A percentile compares a stretch with the other conserved stretches of the same genome.
These are phyloP conservation scores for Protomyces inundatus DNA, from an alignment of 1,139 yeast genomes.

Conservation along the genomic window DNA sequence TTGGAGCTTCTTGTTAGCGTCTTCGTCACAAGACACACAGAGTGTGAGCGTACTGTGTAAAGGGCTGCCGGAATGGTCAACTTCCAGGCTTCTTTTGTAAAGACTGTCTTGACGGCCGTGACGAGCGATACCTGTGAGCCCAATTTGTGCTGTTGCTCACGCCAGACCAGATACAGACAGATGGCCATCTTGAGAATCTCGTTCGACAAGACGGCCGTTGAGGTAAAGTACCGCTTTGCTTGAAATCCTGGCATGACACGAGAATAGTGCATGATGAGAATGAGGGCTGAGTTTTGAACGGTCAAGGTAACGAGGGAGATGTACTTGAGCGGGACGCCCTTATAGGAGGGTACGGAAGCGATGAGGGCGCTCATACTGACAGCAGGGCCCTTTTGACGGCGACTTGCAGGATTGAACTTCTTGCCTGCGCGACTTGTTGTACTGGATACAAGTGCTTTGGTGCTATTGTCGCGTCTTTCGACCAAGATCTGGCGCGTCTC, in stretches of 20 bases:
- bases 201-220: slow-evolving; percentile 45
- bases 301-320: slow-evolving; percentile 39
- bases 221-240: slow-evolving; percentile 39
- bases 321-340: slow-evolving; percentile 37
- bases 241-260: slow-evolving; percentile 43
- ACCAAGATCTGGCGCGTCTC: no score
- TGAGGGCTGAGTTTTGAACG: slow-evolving; percentile 41
- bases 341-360: background rate
- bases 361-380: background rate
- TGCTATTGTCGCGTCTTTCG: no score
- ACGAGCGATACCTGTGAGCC: slow-evolving; percentile 6
- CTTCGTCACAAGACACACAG: background rate
- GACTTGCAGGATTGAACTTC: no score
- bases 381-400: no score
- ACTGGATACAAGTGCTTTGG: no score
- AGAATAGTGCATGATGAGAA: slow-evolving; percentile 44
- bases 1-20: slow-evolving; percentile 35
- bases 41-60: slow-evolving; percentile 36
- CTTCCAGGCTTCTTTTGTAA: slow-evolving; percentile 42
- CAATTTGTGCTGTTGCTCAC: slow-evolving; percentile 21
- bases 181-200: slow-evolving; percentile 41
- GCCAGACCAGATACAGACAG: slow-evolving; percentile 35
- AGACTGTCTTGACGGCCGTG: slow-evolving; percentile 35
- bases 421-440: no score
- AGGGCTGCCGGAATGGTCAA: slow-evolving; percentile 43